A percentile compares a stretch with the other conserved stretches of the same genome.
Conservation (phyloP, 2,329 filamentous ascomycete genomes). For the Trichoderma semiorbis region DNA sequence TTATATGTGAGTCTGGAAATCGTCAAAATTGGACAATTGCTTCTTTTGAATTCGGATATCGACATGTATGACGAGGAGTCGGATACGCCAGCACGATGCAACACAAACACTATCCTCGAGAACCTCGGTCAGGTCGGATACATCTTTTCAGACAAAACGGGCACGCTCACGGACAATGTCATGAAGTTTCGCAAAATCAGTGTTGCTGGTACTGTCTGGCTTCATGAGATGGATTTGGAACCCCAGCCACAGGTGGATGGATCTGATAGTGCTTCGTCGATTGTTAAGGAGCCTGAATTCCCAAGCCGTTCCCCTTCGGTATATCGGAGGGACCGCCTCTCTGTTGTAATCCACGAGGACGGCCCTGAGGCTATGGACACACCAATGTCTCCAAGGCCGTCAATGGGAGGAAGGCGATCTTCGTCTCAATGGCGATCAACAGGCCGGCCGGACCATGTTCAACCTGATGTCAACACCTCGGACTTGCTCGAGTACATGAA, state of each 20-base stretch:
- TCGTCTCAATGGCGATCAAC: conserved; percentile 51
- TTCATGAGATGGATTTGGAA: conserved; percentile 72
- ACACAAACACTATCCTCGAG: conserved; percentile 92
- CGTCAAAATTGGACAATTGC: conserved; percentile 74
- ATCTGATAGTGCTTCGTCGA: neutral
- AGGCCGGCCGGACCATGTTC: conserved; percentile 45
- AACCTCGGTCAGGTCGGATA: conserved; percentile 88
- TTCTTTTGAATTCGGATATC: conserved; percentile 74
- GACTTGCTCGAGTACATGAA: conserved; percentile 78
- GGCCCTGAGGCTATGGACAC: conserved; percentile 20
- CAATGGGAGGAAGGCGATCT: conserved; percentile 38
- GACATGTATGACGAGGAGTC: conserved; percentile 87
- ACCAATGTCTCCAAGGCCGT: conserved; percentile 32
- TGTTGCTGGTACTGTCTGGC: conserved; percentile 83
- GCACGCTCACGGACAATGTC: conserved; percentile 87
- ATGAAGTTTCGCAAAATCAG: conserved; percentile 96
- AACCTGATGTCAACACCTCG: conserved; percentile 60
- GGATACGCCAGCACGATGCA: conserved; percentile 82
- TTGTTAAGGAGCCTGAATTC: conserved; percentile 3
- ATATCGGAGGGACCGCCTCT: conserved; percentile 29
- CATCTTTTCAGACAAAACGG: conserved; percentile 92
- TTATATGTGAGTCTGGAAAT: conserved; percentile 89
- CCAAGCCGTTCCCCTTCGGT: conserved; percentile 25
- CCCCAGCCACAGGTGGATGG: conserved; percentile 22
- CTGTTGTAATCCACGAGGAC: conserved; percentile 32